Percentiles rank a stretch among this genome's conserved stretches.
phyloP scores from a whole-genome alignment of 805 yeast species.

The Candida lessepsii region DNA sequence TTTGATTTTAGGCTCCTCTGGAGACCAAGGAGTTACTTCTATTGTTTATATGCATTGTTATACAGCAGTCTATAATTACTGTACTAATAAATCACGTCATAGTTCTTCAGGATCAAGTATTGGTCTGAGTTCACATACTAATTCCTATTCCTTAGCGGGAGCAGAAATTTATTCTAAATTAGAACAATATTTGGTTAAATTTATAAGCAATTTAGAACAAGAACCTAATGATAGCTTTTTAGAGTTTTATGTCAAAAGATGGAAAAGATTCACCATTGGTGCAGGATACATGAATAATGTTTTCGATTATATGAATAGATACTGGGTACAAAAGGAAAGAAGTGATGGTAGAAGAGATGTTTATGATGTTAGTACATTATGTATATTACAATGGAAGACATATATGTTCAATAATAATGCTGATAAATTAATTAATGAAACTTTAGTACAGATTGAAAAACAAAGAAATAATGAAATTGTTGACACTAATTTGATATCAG shows the following conservation, averaged over 20 bases:
- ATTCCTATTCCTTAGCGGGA: conserved; percentile 65
- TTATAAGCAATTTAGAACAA: conserved; percentile 50
- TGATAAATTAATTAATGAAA: conserved; percentile 60
- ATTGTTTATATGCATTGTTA: conserved; percentile 85
- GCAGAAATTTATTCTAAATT: conserved; percentile 81
- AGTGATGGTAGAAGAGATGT: conserved; percentile 89
- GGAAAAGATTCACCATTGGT: conserved; percentile 89
- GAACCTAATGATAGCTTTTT: conserved; percentile 66
- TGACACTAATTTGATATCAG: conserved; percentile 61
- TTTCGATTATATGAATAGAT: conserved; percentile 91
- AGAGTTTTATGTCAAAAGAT: conserved; percentile 79
- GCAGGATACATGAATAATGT: conserved; percentile 90
- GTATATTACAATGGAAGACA: conserved; percentile 84
- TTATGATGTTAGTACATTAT: conserved; percentile 86
- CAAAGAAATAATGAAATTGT: conserved; percentile 80
- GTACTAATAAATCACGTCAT: conserved; percentile 71
- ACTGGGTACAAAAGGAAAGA: conserved; percentile 96
- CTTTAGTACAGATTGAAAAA: conserved; percentile 68
- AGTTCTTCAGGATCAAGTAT: conserved; percentile 15
- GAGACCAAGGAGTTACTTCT: conserved; percentile 62
- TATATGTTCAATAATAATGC: conserved; percentile 72
- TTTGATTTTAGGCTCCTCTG: conserved; percentile 67
- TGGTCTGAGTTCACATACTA: conserved; percentile 15
- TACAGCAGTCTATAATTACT: conserved; percentile 89
- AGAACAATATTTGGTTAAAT: conserved; percentile 61